These are phyloP conservation scores for Trypanosomatidae sp. DNA, from an alignment of 208 protist genomes.

Conservation along the genomic window DNA sequence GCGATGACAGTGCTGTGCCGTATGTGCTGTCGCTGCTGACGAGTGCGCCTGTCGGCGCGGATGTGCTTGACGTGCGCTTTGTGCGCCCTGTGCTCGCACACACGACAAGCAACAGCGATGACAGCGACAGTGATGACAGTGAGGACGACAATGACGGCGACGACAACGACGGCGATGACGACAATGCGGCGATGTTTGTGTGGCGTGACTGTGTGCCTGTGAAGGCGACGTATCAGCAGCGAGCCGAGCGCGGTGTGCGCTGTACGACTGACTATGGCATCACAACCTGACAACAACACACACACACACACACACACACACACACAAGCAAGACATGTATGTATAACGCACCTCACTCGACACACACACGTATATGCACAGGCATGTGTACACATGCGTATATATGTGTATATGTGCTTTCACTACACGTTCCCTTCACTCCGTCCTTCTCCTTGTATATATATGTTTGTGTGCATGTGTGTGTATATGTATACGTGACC, in stretches of 20 bases:
- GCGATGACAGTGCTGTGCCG: neutral
- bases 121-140: neutral
- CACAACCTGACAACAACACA: constrained; percentile 3
- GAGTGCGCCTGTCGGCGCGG: neutral
- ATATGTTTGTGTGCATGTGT: constrained; percentile 1
- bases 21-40: neutral
- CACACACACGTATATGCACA: neutral
- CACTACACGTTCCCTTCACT: neutral
- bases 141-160: constrained; percentile 1
- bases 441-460: neutral
- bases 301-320: constrained; percentile 3
- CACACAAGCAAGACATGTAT: neutral
- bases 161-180: constrained; percentile 3
- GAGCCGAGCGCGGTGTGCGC: constrained; percentile 3
- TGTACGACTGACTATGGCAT: too few species aligned
- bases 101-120: constrained; percentile 1
- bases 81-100: too few species aligned
- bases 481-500: neutral
- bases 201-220: constrained; percentile 4
- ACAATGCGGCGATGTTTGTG: constrained; percentile 5
- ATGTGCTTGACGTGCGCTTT: neutral
- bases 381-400: neutral
- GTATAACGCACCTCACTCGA: neutral
- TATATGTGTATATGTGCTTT: neutral
- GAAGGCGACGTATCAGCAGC: constrained; percentile 8